Evolutionary conservation across 2,329 filamentous ascomycete genomes (phyloP).

Genomic region (Pseudogymnoascus sp.): DNA sequence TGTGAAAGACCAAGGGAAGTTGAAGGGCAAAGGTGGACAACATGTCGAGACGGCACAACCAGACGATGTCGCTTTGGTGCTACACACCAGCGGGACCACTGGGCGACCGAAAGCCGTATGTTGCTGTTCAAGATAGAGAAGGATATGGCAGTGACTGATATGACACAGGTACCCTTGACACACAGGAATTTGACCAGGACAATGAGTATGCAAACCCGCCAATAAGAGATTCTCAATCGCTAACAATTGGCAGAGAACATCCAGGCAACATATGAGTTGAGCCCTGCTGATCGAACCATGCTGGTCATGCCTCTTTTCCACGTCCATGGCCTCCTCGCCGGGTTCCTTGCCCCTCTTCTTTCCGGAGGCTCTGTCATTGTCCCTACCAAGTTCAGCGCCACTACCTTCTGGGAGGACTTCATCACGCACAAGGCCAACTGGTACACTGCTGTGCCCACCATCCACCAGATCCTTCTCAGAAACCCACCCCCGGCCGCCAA

Average conservation of each 20-base stretch:
- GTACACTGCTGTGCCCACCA: constrained; percentile 90
- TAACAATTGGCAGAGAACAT: constrained; percentile 53
- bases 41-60: constrained; percentile 49
- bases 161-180: constrained; percentile 60
- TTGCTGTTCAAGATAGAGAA: constrained; percentile 12
- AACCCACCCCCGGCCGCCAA: constrained; percentile 58
- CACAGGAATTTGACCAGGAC: constrained; percentile 74
- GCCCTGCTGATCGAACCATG: constrained; percentile 64
- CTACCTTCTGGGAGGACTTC: constrained; percentile 77
- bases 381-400: constrained; percentile 69
- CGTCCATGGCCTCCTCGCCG: constrained; percentile 79
- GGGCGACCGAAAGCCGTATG: constrained; percentile 73
- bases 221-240: constrained; percentile 3
- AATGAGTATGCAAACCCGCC: constrained; percentile 49
- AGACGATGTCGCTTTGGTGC: constrained; percentile 72
- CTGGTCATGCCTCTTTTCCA: constrained; percentile 89
- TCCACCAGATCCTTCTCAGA: constrained; percentile 81
- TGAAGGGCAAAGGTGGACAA: constrained; percentile 42
- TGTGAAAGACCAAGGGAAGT: constrained; percentile 65
- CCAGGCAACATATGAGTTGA: constrained; percentile 66
- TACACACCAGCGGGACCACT: constrained; percentile 80
- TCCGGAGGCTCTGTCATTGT: constrained; percentile 74
- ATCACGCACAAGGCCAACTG: constrained; percentile 68
- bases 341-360: constrained; percentile 66
- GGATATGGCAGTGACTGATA: constrained; percentile 8